phyloP scores from a whole-genome alignment of 2,329 filamentous ascomycete species.

The Pleoardoris graminearum region DNA sequence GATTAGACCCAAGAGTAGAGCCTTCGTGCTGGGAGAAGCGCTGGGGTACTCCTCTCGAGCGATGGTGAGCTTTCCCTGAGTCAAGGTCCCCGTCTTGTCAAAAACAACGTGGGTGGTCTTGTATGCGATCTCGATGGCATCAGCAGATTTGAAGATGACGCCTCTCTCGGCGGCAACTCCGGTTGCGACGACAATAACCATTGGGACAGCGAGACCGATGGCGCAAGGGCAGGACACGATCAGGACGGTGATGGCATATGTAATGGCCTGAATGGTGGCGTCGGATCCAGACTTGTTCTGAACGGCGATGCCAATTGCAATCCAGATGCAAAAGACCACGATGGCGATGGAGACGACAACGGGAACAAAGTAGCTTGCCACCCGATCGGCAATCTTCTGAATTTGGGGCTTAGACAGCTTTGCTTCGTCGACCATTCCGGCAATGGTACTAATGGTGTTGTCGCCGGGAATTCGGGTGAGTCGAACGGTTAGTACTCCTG shows the following conservation, averaged over 20 bases:
- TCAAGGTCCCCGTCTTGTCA: constrained; percentile 80
- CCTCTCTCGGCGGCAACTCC: constrained; percentile 67
- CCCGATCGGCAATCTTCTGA: constrained; percentile 68
- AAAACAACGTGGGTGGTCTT: constrained; percentile 70
- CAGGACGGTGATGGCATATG: constrained; percentile 71
- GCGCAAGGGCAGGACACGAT: constrained; percentile 82
- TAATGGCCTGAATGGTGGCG: constrained; percentile 65
- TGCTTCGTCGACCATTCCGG: constrained; percentile 71
- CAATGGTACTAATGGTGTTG: constrained; percentile 73
- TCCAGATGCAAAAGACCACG: constrained; percentile 66
- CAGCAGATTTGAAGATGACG: constrained; percentile 70
- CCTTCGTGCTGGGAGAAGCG: constrained; percentile 4
- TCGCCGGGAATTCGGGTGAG: constrained; percentile 66
- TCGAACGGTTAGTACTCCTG: constrained; percentile 54
- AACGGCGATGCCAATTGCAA: constrained; percentile 58
- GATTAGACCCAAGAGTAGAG: constrained; percentile 46
- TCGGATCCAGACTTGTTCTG: constrained; percentile 46
- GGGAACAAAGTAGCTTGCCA: constrained; percentile 72
- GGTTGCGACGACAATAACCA: constrained; percentile 75
- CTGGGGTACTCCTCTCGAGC: constrained; percentile 30
- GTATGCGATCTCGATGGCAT: constrained; percentile 64
- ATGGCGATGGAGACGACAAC: constrained; percentile 62
- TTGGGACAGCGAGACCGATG: constrained; percentile 74
- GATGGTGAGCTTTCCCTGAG: constrained; percentile 57
- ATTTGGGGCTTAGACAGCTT: constrained; percentile 68